Conservation (phyloP, 768 basidiomycete genomes). For the Rhizopogon sp. region DNA sequence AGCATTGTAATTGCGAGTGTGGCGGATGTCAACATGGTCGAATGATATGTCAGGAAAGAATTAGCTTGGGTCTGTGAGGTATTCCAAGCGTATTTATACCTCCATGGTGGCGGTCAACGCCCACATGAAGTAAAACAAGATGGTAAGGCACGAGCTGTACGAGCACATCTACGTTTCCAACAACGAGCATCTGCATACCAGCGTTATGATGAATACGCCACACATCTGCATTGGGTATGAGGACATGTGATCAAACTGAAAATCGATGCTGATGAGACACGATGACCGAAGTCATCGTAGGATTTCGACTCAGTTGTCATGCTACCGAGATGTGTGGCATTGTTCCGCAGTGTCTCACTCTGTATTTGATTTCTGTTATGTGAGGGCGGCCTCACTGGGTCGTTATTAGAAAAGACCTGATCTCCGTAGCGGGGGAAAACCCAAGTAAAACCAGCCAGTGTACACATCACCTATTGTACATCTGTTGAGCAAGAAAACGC, state of each 20-base stretch:
- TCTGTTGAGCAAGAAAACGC: neutral
- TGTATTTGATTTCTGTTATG: neutral
- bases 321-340: neutral
- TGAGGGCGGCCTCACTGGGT: neutral
- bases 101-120: neutral
- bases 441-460: no score
- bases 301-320: neutral
- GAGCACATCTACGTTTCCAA: neutral
- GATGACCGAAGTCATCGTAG: neutral
- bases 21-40: conserved; percentile 13
- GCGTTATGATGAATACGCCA: neutral
- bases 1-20: conserved; percentile 12
- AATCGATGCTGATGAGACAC: neutral
- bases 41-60: neutral
- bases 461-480: neutral
- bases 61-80: neutral
- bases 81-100: neutral
- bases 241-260: neutral
- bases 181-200: neutral
- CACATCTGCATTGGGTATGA: neutral
- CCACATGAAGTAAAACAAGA: neutral
- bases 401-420: neutral
- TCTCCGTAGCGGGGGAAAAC: neutral
- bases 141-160: neutral
- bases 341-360: neutral